Evolutionary conservation across 495 filamentous ascomycete genomes (phyloP).

Genomic region (Penicillium turbatum): DNA sequence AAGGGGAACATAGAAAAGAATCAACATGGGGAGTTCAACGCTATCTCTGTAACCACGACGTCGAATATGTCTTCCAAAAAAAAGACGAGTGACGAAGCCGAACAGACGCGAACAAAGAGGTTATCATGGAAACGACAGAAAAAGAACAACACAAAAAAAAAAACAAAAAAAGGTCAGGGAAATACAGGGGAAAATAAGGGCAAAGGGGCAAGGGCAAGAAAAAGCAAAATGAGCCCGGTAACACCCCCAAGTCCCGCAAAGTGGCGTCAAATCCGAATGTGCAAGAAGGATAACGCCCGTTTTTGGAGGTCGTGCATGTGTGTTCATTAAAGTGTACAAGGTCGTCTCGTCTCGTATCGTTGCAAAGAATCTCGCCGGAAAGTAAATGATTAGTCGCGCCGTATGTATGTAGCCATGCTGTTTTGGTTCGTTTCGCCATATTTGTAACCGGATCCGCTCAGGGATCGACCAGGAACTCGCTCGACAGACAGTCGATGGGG

Average conservation of each 20-base stretch:
- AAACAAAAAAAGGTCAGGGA: constrained; percentile 1
- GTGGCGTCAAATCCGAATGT: constrained; percentile 15
- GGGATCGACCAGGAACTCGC: constrained; percentile 27
- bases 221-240: constrained; percentile 10
- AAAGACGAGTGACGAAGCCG: background rate
- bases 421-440: background rate
- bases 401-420: constrained; percentile 15
- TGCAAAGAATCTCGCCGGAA: constrained; percentile 18
- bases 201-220: background rate
- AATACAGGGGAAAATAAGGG: constrained; percentile 5
- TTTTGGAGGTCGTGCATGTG: constrained; percentile 16
- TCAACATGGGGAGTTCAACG: constrained; percentile 6
- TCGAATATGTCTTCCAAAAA: background rate
- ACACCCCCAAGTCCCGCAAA: constrained; percentile 8
- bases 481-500: constrained; percentile 27
- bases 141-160: constrained; percentile 3
- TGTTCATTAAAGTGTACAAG: constrained; percentile 26
- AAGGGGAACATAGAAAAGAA: constrained; percentile 5
- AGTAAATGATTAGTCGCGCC: constrained; percentile 11
- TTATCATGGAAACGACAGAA: background rate
- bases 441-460: constrained; percentile 5
- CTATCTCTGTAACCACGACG: background rate
- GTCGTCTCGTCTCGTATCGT: constrained; percentile 25
- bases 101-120: background rate
- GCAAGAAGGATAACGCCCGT: constrained; percentile 18